phyloP scores from a whole-genome alignment of 1,284 basidiomycete species.

The Xerocomus minutiporus region DNA sequence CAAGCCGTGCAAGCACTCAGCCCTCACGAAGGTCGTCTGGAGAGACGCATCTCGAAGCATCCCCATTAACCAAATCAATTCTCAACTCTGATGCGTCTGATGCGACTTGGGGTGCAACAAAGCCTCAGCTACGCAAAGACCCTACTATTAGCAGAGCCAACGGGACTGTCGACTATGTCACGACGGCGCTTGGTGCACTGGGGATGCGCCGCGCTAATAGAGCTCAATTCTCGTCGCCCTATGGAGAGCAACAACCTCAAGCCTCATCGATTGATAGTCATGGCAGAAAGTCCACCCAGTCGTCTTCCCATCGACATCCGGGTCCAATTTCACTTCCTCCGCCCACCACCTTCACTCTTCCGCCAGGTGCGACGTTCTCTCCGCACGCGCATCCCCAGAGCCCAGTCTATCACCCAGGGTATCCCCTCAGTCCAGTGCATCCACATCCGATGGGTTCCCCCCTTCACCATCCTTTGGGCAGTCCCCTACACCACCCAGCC shows the following conservation, averaged over 20 bases:
- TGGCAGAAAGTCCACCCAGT: conserved; percentile 24
- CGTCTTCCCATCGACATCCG: conserved; percentile 57
- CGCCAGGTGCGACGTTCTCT: conserved; percentile 34
- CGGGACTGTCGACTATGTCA: conserved; percentile 18
- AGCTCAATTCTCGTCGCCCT: conserved; percentile 8
- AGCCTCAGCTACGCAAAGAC: conserved; percentile 12
- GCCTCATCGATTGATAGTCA: conserved; percentile 16
- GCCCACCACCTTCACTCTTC: conserved; percentile 42
- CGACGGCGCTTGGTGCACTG: conserved; percentile 25
- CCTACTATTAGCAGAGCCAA: conserved; percentile 15
- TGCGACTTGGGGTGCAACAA: conserved; percentile 16
- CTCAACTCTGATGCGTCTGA: conserved; percentile 10
- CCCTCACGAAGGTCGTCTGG: conserved; percentile 9
- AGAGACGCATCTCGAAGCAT: conserved; percentile 3
- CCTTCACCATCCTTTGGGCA: conserved; percentile 31
- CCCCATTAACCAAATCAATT: conserved; percentile 16
- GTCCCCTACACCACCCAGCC: conserved; percentile 28
- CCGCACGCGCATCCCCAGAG: conserved; percentile 34
- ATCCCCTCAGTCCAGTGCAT: conserved; percentile 26
- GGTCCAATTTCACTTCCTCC: conserved; percentile 69
- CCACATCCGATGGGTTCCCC: conserved; percentile 30
- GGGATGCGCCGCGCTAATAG: conserved; percentile 31
- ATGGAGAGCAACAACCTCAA: conserved; percentile 17
- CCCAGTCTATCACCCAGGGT: conserved; percentile 35
- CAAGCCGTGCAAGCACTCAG: conserved; percentile 4